These are phyloP conservation scores for Misopates orontium DNA, from an alignment of 257 asterid genomes.

Conservation along the genomic window DNA sequence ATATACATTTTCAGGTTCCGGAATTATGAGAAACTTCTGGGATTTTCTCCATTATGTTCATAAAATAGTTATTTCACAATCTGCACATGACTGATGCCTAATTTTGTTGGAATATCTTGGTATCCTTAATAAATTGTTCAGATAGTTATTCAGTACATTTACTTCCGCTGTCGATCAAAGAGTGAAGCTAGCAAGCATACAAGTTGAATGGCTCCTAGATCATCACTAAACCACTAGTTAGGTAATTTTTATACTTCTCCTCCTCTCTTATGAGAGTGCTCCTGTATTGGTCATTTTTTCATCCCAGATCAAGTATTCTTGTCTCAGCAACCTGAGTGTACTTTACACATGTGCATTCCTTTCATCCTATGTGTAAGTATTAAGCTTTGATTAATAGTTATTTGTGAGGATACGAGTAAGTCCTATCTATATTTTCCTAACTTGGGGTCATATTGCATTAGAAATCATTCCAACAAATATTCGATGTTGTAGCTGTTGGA, in stretches of 20 bases:
- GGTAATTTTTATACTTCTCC: constrained; percentile 29
- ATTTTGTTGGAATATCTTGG: neutral
- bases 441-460: no score
- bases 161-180: constrained; percentile 43
- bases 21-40: neutral
- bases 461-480: no score
- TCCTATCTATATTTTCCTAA: no score
- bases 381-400: no score
- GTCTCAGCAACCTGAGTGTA: neutral
- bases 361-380: neutral
- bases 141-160: constrained; percentile 57
- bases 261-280: neutral
- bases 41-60: neutral
- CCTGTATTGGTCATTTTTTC: neutral
- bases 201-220: constrained; percentile 28
- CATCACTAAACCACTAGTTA: constrained; percentile 18
- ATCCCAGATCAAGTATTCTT: neutral
- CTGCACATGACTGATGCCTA: constrained; percentile 1
- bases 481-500: no score
- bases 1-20: neutral
- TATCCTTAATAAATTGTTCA: constrained; percentile 43
- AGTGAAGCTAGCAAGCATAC: constrained; percentile 30
- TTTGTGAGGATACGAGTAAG: no score
- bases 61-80: neutral
- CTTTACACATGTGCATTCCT: neutral